Evolutionary conservation across 2,329 filamentous ascomycete genomes (phyloP).

Genomic region (Alternaria triticina): DNA sequence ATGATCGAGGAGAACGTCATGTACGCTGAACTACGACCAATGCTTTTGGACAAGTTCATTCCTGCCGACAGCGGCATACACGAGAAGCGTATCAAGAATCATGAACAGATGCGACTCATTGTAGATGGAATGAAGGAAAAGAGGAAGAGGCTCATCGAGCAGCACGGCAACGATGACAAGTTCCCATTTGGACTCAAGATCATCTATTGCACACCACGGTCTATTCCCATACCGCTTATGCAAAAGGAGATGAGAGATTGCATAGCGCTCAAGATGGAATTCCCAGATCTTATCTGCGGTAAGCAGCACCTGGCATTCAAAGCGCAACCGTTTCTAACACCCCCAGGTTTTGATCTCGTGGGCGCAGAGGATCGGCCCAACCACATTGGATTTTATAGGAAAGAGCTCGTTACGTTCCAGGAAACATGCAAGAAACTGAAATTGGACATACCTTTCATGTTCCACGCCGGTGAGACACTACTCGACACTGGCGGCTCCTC

Average conservation of each 20-base stretch:
- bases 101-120: constrained; percentile 61
- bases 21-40: constrained; percentile 74
- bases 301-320: constrained; percentile 28
- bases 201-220: constrained; percentile 73
- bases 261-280: constrained; percentile 64
- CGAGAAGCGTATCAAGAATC: constrained; percentile 58
- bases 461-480: constrained; percentile 78
- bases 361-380: constrained; percentile 70
- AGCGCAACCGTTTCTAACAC: constrained; percentile 9
- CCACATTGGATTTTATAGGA: constrained; percentile 63
- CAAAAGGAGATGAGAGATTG: constrained; percentile 65
- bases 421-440: constrained; percentile 55
- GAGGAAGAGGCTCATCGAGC: constrained; percentile 45
- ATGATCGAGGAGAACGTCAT: constrained; percentile 71
- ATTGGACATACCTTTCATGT: constrained; percentile 72
- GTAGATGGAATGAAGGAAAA: constrained; percentile 60
- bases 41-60: constrained; percentile 71
- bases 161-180: constrained; percentile 44
- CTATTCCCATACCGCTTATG: constrained; percentile 60
- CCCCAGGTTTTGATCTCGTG: constrained; percentile 70
- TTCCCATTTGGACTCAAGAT: constrained; percentile 71
- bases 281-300: constrained; percentile 69
- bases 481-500: constrained; percentile 66
- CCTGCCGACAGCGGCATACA: constrained; percentile 62
- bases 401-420: constrained; percentile 65